Evolutionary conservation across 768 basidiomycete species (phyloP).

Genomic region (Russula compacta): DNA sequence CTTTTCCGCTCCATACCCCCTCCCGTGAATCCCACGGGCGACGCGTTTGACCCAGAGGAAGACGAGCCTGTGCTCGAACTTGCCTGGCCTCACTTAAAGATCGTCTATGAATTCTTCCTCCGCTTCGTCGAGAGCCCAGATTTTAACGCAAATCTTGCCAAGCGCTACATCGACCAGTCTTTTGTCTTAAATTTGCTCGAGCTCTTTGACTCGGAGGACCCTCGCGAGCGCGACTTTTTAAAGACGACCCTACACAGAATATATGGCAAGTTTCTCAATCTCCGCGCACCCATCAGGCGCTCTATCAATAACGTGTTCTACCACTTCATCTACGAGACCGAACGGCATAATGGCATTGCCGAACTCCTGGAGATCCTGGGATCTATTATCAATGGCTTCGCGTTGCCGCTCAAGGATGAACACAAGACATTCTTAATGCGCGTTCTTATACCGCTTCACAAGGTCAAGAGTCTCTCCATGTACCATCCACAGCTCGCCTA

Average conservation of each 20-base stretch:
- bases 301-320: conserved; percentile 99
- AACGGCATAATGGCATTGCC: conserved; percentile 98
- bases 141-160: conserved; percentile 96
- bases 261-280: conserved; percentile 98
- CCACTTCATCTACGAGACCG: conserved; percentile 97
- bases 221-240: conserved; percentile 96
- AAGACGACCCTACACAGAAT: conserved; percentile 99
- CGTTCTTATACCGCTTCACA: conserved; percentile 91
- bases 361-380: conserved; percentile 97
- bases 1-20: conserved; percentile 99
- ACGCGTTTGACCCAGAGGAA: conserved; percentile 99
- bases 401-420: conserved; percentile 94
- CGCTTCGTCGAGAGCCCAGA: conserved; percentile 96
- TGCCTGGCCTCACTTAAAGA: conserved; percentile 98
- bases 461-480: conserved; percentile 93
- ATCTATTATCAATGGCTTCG: conserved; percentile 99
- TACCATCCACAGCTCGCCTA: conserved; percentile 99
- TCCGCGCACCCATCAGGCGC: conserved; percentile 95
- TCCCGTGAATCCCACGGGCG: conserved; percentile 95
- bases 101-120: conserved; percentile 99
- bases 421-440: conserved; percentile 97
- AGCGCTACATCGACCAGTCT: conserved; percentile 91
- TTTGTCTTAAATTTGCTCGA: conserved; percentile 97
- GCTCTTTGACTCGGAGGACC: conserved; percentile 97
- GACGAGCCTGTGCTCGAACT: conserved; percentile 98